Evolutionary conservation across 352 stramenopile species (phyloP).

Genomic region (Phytophthora pistaciae): DNA sequence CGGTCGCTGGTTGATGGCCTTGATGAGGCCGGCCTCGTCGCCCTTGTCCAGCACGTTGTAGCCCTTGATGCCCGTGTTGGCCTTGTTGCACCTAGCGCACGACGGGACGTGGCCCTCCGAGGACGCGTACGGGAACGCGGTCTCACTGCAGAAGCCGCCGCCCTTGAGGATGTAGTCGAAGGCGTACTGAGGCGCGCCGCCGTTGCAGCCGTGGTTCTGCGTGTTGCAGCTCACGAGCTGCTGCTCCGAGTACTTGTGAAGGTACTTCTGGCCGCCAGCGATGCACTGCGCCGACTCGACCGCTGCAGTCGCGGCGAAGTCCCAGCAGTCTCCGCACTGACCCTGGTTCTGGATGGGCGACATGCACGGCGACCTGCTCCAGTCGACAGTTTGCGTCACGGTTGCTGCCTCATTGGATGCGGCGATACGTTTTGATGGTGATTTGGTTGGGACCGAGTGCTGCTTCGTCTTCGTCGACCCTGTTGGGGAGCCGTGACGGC

Average conservation of each 20-base stretch:
- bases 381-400: slow-evolving; percentile 22
- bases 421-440: not conserved
- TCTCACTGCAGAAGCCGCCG: slow-evolving; percentile 62
- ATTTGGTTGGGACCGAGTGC: not conserved
- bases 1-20: slow-evolving; percentile 90
- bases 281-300: slow-evolving; percentile 92
- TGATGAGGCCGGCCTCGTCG: slow-evolving; percentile 72
- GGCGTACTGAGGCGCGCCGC: slow-evolving; percentile 87
- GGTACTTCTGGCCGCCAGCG: slow-evolving; percentile 47
- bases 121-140: slow-evolving; percentile 66
- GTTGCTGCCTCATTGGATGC: slow-evolving; percentile 7
- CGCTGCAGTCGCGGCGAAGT: slow-evolving; percentile 91
- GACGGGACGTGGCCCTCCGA: slow-evolving; percentile 22
- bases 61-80: slow-evolving; percentile 24
- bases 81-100: slow-evolving; percentile 33
- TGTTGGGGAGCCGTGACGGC: not conserved
- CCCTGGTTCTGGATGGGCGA: slow-evolving; percentile 94
- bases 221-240: slow-evolving; percentile 91
- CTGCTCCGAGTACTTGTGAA: slow-evolving; percentile 89
- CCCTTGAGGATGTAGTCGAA: slow-evolving; percentile 90
- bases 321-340: slow-evolving; percentile 95
- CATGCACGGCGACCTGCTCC: slow-evolving; percentile 39
- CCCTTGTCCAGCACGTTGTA: slow-evolving; percentile 68
- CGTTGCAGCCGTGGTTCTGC: slow-evolving; percentile 86
- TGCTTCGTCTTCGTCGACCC: not conserved